Base-by-base conservation (phyloP, 2,329 filamentous ascomycete species). In the Alternaria consortialis region DNA sequence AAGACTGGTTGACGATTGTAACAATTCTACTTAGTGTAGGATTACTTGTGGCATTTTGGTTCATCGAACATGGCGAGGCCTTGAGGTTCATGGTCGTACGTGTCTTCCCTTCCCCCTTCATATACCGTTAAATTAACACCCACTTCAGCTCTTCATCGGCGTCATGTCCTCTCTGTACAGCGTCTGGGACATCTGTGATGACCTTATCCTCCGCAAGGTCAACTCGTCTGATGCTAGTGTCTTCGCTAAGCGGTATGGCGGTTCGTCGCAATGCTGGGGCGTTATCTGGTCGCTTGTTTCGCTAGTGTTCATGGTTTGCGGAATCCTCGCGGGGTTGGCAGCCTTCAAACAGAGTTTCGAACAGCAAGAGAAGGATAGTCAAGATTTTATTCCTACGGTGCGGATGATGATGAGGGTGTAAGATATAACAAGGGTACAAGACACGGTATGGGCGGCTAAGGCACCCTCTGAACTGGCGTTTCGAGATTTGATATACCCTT, bases 171-270 rank as follows among this genome's bases (percentile, higher is more conserved):
- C 88, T 2, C 84, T 94, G 1, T 94, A 94, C 78, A 91, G 89
- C 66, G 90, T 91, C 5, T 94, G 91, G 91, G 91, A 94, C 81
- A 94, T 94, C 68, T 93, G 90, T 77, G 91, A 94, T 73, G 91
- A 94, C 68, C 82, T 94, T 32, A 93, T 94, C 67, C 81, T 93
- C 5, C 86, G 91, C 60, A 94, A 93, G 79, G 90, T 94, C 53
- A 93, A 94, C 77, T 88, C 85, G 23, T 93, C 90, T 5, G 91
- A 94, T 73, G 91, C 91, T 6, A 91, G 89, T 67, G 90, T 93
- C 31, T 94, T 94, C 69, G 91, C 91, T 7, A 84, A 92, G 78
- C 84, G 88, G 23, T 94, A 94, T 68, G 91, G 91, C 11, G 91
- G 91, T 36, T 93, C 90, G 0, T 92, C 90, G 1, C 89, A 91